Conservation (phyloP, 139 green algal species). For the Chlamydomonas sp. region DNA sequence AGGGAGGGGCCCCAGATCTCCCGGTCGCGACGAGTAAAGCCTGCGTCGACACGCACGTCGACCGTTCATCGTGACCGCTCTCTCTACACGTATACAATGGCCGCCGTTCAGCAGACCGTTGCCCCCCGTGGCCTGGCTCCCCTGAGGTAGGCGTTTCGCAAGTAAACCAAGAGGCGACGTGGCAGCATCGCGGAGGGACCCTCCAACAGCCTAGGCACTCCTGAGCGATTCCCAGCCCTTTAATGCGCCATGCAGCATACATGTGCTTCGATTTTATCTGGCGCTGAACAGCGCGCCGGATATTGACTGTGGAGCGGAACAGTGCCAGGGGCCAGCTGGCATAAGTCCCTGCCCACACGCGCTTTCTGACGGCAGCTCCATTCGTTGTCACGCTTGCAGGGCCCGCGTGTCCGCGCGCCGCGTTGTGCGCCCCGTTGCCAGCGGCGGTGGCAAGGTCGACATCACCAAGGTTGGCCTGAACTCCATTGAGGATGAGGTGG, state of each 20-base stretch:
- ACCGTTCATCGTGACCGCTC: not conserved
- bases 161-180: not conserved
- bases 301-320: too few relatives aligned
- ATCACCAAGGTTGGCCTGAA: slow-evolving; percentile 88
- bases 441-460: slow-evolving; percentile 78
- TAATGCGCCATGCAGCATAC: too few relatives aligned
- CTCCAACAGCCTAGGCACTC: too few relatives aligned
- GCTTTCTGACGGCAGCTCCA: not conserved
- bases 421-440: slow-evolving; percentile 45
- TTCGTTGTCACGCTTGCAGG: slow-evolving; percentile 1
- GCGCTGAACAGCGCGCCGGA: too few relatives aligned
- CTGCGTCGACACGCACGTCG: too few relatives aligned
- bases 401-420: slow-evolving; percentile 43
- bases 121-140: slow-evolving; percentile 27
- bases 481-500: slow-evolving; percentile 74
- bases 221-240: too few relatives aligned
- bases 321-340: too few relatives aligned
- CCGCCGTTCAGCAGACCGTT: slow-evolving; percentile 23
- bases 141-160: slow-evolving; percentile 6
- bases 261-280: too few relatives aligned
- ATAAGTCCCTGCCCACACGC: not conserved
- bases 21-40: too few relatives aligned
- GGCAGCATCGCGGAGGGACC: not conserved
- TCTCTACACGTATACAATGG: not conserved
- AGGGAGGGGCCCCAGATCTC: too few relatives aligned